Evolutionary conservation across 352 stramenopile species (phyloP).

Genomic region (Peronosclerospora sorghi): DNA sequence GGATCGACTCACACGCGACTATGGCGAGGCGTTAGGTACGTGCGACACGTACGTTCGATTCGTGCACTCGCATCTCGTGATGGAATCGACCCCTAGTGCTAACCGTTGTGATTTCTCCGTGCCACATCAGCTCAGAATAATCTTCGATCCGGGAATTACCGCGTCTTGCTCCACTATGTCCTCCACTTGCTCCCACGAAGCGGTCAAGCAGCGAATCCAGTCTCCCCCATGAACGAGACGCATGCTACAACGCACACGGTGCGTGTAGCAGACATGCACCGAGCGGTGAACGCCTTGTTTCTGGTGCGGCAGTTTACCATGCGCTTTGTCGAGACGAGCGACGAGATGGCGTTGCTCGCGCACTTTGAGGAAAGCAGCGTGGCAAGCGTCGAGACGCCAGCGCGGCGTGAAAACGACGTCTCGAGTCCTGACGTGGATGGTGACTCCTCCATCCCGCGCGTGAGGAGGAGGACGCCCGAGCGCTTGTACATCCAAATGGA

Average conservation of each 20-base stretch:
- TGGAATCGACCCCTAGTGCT: neutral
- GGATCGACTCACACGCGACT: constrained; percentile 48
- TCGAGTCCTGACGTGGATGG: no score
- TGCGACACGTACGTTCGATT: no score
- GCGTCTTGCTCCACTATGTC: constrained; percentile 50
- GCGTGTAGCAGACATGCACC: constrained; percentile 32
- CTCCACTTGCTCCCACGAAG: constrained; percentile 44
- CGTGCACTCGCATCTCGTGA: neutral
- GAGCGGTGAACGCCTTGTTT: constrained; percentile 62
- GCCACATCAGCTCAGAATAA: constrained; percentile 44
- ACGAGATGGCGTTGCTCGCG: constrained; percentile 44
- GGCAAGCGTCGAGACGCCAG: neutral
- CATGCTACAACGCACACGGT: constrained; percentile 30
- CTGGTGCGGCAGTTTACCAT: constrained; percentile 64
- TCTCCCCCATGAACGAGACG: constrained; percentile 44
- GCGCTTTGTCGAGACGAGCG: constrained; percentile 58
- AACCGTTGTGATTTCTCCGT: neutral
- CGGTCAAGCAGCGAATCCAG: constrained; percentile 40
- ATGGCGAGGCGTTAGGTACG: constrained; percentile 42
- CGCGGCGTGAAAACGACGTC: constrained; percentile 5
- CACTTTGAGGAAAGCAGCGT: constrained; percentile 42
- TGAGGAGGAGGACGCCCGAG: constrained; percentile 2
- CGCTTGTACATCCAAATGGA: constrained; percentile 26
- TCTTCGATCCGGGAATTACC: constrained; percentile 61
- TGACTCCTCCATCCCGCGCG: no score